Evolutionary conservation across 257 asterid species (phyloP).

Genomic region (Plantago major): DNA sequence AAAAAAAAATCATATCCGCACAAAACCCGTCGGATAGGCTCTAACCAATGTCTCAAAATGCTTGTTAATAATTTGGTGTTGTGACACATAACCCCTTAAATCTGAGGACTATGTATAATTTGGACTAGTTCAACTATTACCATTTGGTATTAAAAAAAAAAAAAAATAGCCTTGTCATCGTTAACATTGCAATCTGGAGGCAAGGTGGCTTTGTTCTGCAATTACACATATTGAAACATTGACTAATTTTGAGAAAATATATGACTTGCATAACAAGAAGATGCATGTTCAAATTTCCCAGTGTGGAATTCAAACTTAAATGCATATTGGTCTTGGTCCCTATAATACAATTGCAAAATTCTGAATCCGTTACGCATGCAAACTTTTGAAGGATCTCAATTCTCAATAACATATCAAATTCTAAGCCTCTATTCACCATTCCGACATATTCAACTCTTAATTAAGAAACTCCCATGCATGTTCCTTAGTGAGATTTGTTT

Average conservation of each 20-base stretch:
- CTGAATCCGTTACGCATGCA: background rate
- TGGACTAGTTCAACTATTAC: too few species aligned
- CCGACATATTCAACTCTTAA: constrained; percentile 14
- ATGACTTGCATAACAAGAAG: background rate
- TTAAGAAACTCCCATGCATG: constrained; percentile 29
- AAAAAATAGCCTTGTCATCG: too few species aligned
- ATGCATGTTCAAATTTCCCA: background rate
- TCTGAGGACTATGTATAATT: too few species aligned
- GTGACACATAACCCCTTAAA: too few species aligned
- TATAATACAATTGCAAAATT: background rate
- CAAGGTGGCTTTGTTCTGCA: constrained; percentile 4
- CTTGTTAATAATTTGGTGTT: background rate
- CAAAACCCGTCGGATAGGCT: background rate
- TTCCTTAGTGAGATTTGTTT: constrained; percentile 19
- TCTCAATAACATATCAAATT: background rate
- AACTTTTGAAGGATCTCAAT: constrained; percentile 14
- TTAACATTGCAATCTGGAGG: background rate
- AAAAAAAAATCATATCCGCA: too few species aligned
- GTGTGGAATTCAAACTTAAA: constrained; percentile 6
- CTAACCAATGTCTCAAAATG: background rate
- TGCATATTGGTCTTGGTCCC: constrained; percentile 3
- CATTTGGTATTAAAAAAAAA: too few species aligned
- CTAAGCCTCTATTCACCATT: background rate
- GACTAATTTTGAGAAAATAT: background rate
- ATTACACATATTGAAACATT: background rate